Percentiles rank a stretch among this genome's conserved stretches.
These are phyloP conservation scores for Acanthamoeba rhysodes DNA, from an alignment of 208 protist genomes.

Conservation along the genomic window DNA sequence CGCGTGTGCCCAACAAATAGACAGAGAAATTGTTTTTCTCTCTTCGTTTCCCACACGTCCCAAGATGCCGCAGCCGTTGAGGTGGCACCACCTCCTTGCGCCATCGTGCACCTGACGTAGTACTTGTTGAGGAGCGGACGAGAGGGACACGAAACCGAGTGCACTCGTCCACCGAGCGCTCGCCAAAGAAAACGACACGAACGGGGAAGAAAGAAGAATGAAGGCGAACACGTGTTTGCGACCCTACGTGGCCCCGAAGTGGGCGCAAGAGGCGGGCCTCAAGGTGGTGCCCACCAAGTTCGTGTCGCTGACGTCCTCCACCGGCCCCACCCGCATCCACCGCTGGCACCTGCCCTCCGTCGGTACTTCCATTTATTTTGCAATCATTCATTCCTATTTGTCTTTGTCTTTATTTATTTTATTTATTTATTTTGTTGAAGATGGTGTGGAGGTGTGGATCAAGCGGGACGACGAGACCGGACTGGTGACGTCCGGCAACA, in stretches of 20 bases:
- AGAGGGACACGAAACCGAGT: too few relatives aligned
- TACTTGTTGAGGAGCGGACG: too few relatives aligned
- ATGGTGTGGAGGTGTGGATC: slow-evolving; percentile 70
- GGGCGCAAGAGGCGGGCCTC: slow-evolving; percentile 34
- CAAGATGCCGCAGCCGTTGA: too few relatives aligned
- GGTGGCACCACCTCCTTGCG: too few relatives aligned
- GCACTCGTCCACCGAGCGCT: too few relatives aligned
- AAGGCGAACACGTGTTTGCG: neutral
- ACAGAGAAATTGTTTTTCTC: neutral
- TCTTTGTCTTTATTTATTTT: neutral
- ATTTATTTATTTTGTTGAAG: neutral
- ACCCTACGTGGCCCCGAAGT: slow-evolving; percentile 25
- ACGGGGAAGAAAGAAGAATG: neutral
- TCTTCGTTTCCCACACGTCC: too few relatives aligned
- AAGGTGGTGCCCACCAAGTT: slow-evolving; percentile 12
- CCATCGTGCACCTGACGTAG: too few relatives aligned
- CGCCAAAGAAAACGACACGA: neutral
- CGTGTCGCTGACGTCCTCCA: neutral
- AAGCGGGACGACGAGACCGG: slow-evolving; percentile 83
- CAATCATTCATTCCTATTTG: neutral
- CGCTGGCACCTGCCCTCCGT: slow-evolving; percentile 49
- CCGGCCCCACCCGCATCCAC: slow-evolving; percentile 21
- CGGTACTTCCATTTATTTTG: neutral
- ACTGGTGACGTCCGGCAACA: slow-evolving; percentile 78
- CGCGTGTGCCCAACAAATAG: too few relatives aligned